A percentile compares a stretch with the other conserved stretches of the same genome.
Conservation (phyloP, 352 stramenopile species). For the Pythium diclinum region DNA sequence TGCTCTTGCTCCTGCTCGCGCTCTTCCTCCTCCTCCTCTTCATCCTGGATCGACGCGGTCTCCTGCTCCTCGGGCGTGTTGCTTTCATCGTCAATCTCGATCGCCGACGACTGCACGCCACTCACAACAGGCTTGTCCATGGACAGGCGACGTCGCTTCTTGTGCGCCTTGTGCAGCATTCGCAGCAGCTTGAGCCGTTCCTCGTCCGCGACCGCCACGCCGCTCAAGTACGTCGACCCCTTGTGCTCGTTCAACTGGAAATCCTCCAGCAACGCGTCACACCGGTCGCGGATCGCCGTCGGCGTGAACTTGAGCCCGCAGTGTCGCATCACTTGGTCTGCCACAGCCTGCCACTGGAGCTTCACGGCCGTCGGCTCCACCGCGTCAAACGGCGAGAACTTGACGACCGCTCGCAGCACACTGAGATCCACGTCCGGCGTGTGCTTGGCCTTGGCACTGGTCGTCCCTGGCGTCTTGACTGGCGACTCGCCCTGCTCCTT, state of each 20-base stretch:
- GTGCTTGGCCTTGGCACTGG: background rate
- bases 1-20: conserved; percentile 12
- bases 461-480: background rate
- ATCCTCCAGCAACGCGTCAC: conserved; percentile 19
- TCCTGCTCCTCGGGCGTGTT: no score
- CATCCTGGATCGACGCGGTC: no score
- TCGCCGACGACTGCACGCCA: background rate
- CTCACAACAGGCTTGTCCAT: background rate
- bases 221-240: conserved; percentile 15
- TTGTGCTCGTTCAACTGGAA: conserved; percentile 20
- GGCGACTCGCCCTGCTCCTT: background rate
- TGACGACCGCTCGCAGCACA: conserved; percentile 12
- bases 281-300: conserved; percentile 14
- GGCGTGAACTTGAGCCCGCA: conserved; percentile 16
- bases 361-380: background rate
- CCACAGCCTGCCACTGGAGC: conserved; percentile 8
- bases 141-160: conserved; percentile 1
- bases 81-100: conserved; percentile 26
- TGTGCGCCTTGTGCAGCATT: conserved; percentile 16
- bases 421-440: conserved; percentile 9
- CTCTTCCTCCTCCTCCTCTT: conserved; percentile 3
- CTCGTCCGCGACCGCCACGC: conserved; percentile 16
- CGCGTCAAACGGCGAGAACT: conserved; percentile 16
- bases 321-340: conserved; percentile 12
- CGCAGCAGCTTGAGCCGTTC: conserved; percentile 17